These are phyloP conservation scores for Trichoderma sp. DNA, from an alignment of 2,329 filamentous ascomycete species.

Conservation along the genomic window DNA sequence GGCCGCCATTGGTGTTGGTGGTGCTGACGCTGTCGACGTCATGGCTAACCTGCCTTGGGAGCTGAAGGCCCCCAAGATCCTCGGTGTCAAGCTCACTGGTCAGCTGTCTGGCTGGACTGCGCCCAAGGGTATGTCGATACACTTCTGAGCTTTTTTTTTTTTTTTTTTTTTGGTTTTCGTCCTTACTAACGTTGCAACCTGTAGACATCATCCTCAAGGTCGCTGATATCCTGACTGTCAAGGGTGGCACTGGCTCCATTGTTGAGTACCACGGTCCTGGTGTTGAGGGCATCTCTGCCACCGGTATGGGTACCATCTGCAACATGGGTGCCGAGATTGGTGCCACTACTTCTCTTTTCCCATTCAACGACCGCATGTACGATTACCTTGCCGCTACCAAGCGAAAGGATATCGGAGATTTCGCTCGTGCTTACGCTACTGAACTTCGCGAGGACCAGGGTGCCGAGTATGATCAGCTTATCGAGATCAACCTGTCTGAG, in stretches of 20 bases:
- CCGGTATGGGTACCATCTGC: slow-evolving; percentile 81
- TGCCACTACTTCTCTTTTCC: slow-evolving; percentile 91
- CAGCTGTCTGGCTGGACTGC: slow-evolving; percentile 85
- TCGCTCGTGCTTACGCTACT: slow-evolving; percentile 76
- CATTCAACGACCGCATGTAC: slow-evolving; percentile 97
- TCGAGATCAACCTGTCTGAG: slow-evolving; percentile 92
- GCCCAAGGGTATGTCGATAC: slow-evolving; percentile 70
- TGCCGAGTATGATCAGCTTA: slow-evolving; percentile 90
- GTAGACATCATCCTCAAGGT: slow-evolving; percentile 95
- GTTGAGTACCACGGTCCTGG: slow-evolving; percentile 76
- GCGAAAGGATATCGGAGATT: slow-evolving; percentile 86
- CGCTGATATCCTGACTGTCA: slow-evolving; percentile 93
- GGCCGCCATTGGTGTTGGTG: slow-evolving; percentile 92
- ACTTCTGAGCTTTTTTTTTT: background rate
- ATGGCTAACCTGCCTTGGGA: slow-evolving; percentile 98
- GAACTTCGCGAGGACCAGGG: slow-evolving; percentile 86
- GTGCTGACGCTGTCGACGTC: slow-evolving; percentile 97
- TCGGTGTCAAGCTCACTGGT: slow-evolving; percentile 94
- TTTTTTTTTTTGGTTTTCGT: background rate
- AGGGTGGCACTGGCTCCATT: slow-evolving; percentile 93
- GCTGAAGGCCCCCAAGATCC: slow-evolving; percentile 94
- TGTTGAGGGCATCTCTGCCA: slow-evolving; percentile 70
- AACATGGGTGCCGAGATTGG: slow-evolving; percentile 74
- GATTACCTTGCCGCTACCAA: slow-evolving; percentile 92
- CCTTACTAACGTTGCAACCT: background rate